A percentile compares a stretch with the other conserved stretches of the same genome.
These are phyloP conservation scores for Neopestalotiopsis sp. DNA, from an alignment of 2,329 filamentous ascomycete species.

Conservation along the genomic window DNA sequence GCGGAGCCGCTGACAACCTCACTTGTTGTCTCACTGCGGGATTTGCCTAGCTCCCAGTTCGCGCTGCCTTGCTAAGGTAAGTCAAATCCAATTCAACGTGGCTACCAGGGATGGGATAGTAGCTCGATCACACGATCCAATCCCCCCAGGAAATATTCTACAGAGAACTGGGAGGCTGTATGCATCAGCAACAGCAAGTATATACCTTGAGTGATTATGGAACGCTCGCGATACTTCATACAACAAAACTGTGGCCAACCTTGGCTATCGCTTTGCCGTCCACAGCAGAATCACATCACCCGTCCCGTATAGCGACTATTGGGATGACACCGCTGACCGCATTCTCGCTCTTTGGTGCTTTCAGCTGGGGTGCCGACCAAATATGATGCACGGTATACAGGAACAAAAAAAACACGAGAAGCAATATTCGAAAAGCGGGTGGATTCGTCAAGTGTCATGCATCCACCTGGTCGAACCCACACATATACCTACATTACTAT, in stretches of 20 bases:
- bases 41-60: slow-evolving; percentile 15
- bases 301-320: slow-evolving; percentile 13
- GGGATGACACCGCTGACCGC: neutral
- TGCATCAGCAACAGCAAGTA: no score
- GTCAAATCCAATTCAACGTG: neutral
- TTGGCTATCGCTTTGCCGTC: neutral
- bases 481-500: no score
- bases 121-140: slow-evolving; percentile 2
- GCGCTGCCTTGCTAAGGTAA: neutral
- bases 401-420: neutral
- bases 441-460: neutral
- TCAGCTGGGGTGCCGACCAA: no score
- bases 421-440: neutral
- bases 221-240: neutral
- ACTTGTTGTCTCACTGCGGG: slow-evolving; percentile 8
- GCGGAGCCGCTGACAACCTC: slow-evolving; percentile 6
- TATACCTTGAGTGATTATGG: neutral
- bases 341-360: neutral
- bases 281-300: neutral
- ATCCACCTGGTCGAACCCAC: neutral
- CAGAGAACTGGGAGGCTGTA: no score
- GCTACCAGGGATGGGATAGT: slow-evolving; percentile 4
- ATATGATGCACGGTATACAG: neutral
- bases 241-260: slow-evolving; percentile 4
- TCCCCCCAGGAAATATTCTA: neutral